Conservation (phyloP, 495 filamentous ascomycete genomes). For the Neurospora discreta region DNA sequence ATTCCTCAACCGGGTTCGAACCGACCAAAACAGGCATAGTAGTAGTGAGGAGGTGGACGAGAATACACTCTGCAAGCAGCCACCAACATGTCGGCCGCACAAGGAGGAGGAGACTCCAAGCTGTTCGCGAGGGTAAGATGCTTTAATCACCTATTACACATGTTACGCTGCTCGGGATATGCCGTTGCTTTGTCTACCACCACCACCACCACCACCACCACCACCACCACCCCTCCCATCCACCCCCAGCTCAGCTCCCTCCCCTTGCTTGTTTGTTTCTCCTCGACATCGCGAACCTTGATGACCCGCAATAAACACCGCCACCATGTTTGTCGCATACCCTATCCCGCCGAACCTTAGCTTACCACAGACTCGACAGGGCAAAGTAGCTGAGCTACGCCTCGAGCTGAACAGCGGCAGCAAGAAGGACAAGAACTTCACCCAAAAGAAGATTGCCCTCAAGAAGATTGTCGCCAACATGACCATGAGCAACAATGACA, state of each 20-base stretch:
- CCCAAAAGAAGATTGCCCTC: slow-evolving; percentile 93
- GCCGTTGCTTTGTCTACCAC: background rate
- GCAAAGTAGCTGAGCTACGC: slow-evolving; percentile 96
- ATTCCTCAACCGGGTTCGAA: background rate
- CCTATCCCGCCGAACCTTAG: slow-evolving; percentile 27
- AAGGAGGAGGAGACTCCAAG: slow-evolving; percentile 87
- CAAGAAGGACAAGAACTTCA: slow-evolving; percentile 97
- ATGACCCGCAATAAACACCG: background rate
- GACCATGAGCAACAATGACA: slow-evolving; percentile 99
- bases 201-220: background rate
- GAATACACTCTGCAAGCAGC: background rate
- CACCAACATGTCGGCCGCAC: slow-evolving; percentile 60
- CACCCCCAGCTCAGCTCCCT: background rate
- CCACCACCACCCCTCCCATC: background rate
- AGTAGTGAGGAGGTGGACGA: background rate
- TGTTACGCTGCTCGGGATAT: background rate
- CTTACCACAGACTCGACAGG: slow-evolving; percentile 49
- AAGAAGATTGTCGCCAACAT: slow-evolving; percentile 99
- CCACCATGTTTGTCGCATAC: slow-evolving; percentile 40
- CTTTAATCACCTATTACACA: slow-evolving; percentile 4
- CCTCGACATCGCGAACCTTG: slow-evolving; percentile 2
- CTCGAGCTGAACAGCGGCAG: slow-evolving; percentile 85
- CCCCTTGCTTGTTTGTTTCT: background rate
- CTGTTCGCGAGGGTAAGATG: slow-evolving; percentile 94
- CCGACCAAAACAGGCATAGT: background rate